Conservation (phyloP, 2,329 filamentous ascomycete species). For the Aspergillus aculeatus region DNA sequence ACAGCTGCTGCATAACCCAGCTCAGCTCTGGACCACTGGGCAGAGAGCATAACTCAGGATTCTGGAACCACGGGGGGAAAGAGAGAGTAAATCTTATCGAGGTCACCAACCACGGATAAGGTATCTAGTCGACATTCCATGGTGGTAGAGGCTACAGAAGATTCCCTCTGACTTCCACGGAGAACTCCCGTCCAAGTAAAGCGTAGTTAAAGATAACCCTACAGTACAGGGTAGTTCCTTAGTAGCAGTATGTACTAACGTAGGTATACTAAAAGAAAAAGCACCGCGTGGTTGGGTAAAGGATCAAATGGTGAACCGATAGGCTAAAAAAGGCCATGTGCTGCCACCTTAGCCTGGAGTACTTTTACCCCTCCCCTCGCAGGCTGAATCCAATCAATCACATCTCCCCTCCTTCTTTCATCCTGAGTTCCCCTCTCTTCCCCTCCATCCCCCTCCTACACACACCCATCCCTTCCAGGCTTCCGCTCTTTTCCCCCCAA, state of each 20-base stretch:
- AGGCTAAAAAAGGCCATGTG: background rate
- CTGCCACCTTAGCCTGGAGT: background rate
- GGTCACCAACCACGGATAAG: background rate
- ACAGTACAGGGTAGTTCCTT: too few relatives aligned
- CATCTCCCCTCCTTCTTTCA: background rate
- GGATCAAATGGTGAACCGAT: background rate
- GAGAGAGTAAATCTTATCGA: background rate
- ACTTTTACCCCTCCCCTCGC: background rate
- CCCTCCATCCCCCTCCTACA: background rate
- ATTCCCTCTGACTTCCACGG: background rate
- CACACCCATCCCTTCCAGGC: background rate
- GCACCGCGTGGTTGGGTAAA: background rate
- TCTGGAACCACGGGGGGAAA: too few relatives aligned
- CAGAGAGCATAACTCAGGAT: background rate
- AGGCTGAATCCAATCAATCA: background rate
- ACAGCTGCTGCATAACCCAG: conserved; percentile 16
- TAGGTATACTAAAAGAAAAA: background rate
- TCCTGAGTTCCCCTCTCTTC: background rate
- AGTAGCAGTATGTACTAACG: too few relatives aligned
- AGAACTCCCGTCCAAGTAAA: background rate
- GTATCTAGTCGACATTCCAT: background rate
- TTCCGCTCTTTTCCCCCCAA: too few relatives aligned
- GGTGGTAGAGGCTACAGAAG: background rate
- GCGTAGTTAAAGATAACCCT: background rate
- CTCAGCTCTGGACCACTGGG: conserved; percentile 5